phyloP scores from a whole-genome alignment of 331 rosid species.

The Quercus lobata region DNA sequence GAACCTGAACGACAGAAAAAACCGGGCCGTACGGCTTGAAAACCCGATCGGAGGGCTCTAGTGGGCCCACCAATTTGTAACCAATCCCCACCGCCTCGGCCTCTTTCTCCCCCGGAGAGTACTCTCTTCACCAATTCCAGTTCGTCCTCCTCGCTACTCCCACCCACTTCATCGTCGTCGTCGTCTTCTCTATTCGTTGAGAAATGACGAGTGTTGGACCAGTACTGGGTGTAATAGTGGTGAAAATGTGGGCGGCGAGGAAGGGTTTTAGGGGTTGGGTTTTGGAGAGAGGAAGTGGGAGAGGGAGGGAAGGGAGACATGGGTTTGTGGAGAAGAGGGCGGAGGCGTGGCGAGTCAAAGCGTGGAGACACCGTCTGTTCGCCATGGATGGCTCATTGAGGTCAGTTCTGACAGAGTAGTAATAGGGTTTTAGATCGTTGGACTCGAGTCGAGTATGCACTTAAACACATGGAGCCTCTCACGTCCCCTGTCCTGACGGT shows the following conservation, averaged over 20 bases:
- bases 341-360: slow-evolving; percentile 48
- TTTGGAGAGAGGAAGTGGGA: slow-evolving; percentile 7
- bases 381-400: slow-evolving; percentile 42
- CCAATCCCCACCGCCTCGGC: slow-evolving; percentile 74
- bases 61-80: slow-evolving; percentile 66
- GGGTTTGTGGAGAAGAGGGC: slow-evolving; percentile 37
- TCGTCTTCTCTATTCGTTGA: slow-evolving; percentile 41
- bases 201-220: slow-evolving; percentile 43
- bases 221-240: slow-evolving; percentile 17
- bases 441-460: too few species aligned
- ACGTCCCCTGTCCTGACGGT: too few species aligned
- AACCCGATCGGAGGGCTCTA: slow-evolving; percentile 41
- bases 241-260: slow-evolving; percentile 21
- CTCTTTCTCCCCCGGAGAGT: slow-evolving; percentile 60
- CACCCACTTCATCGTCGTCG: slow-evolving; percentile 31
- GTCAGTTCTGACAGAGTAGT: neutral
- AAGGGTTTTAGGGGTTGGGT: slow-evolving; percentile 14
- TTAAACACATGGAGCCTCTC: too few species aligned
- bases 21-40: slow-evolving; percentile 73
- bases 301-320: slow-evolving; percentile 22
- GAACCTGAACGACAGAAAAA: slow-evolving; percentile 82
- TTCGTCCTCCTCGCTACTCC: slow-evolving; percentile 36
- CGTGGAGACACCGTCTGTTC: slow-evolving; percentile 56
- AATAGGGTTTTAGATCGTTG: neutral
- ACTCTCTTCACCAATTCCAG: slow-evolving; percentile 42